Evolutionary conservation across 371 early-diverging fungal species (phyloP).

Genomic region (Gilbertella persicaria): DNA sequence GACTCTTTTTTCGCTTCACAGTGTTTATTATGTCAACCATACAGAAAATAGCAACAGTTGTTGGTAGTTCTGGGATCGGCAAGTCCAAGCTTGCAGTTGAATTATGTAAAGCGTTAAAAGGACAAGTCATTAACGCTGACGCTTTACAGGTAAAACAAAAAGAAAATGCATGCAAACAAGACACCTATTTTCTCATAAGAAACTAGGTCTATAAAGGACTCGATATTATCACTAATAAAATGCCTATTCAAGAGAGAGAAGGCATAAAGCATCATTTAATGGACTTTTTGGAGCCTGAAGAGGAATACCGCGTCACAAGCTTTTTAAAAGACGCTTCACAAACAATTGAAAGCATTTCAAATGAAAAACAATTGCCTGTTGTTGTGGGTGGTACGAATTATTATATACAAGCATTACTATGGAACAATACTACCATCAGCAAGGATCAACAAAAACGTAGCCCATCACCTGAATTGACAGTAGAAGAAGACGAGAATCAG

Average conservation of each 20-base stretch:
- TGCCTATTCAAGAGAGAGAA: slow-evolving; percentile 70
- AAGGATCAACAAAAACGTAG: slow-evolving; percentile 3
- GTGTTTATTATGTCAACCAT: slow-evolving; percentile 19
- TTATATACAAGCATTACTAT: slow-evolving; percentile 89
- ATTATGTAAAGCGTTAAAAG: slow-evolving; percentile 76
- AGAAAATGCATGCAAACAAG: not conserved
- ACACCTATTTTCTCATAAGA: not conserved
- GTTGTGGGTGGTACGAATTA: slow-evolving; percentile 97
- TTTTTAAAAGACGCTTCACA: slow-evolving; percentile 78
- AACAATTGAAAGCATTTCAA: slow-evolving; percentile 76
- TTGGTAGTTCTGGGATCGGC: slow-evolving; percentile 94
- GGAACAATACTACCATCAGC: slow-evolving; percentile 68
- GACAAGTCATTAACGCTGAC: slow-evolving; percentile 96
- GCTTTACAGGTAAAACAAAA: slow-evolving; percentile 80
- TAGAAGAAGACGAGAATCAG: slow-evolving; percentile 6
- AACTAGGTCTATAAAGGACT: slow-evolving; percentile 84
- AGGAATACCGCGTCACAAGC: slow-evolving; percentile 86
- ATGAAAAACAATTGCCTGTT: slow-evolving; percentile 72
- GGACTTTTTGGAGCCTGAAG: slow-evolving; percentile 72
- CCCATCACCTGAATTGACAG: slow-evolving; percentile 9
- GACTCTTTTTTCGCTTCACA: too few relatives aligned
- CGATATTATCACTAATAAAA: slow-evolving; percentile 94
- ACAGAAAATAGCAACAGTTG: slow-evolving; percentile 50
- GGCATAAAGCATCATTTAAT: slow-evolving; percentile 86
- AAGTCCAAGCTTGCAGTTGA: slow-evolving; percentile 91